Percentiles rank a stretch among this genome's conserved stretches.
Conservation (phyloP, 2,329 filamentous ascomycete species). For the Scedosporium boydii region DNA sequence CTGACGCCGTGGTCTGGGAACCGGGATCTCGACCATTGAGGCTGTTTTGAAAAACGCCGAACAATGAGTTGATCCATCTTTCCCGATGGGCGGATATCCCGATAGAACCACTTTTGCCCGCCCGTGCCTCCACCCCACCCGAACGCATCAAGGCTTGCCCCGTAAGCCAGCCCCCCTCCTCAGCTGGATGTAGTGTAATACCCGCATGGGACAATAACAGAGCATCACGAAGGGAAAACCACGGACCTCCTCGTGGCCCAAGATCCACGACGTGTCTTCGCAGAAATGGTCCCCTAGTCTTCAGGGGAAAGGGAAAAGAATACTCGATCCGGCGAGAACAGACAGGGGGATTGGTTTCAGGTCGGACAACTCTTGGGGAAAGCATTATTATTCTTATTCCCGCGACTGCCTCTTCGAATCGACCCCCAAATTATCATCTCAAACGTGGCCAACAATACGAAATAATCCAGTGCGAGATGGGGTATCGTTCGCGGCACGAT, state of each 20-base stretch:
- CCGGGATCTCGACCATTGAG: slow-evolving; percentile 1
- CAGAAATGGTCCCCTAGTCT: not conserved
- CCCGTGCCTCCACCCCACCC: not conserved
- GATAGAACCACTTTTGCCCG: not conserved
- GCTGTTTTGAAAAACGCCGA: slow-evolving; percentile 5
- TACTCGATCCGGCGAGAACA: not conserved
- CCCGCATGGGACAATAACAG: not conserved
- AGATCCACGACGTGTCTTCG: not conserved
- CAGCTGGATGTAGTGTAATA: not conserved
- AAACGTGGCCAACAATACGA: not conserved
- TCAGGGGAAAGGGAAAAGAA: not conserved
- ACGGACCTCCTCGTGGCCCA: not conserved
- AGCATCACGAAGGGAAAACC: not conserved
- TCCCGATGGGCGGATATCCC: not conserved
- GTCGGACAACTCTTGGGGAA: not conserved
- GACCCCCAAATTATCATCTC: not conserved
- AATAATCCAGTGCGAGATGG: not conserved
- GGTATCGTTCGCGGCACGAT: not conserved
- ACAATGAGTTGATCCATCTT: not conserved
- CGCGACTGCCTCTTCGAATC: not conserved
- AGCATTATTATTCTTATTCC: not conserved
- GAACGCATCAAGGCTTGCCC: not conserved
- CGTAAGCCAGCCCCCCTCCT: not conserved
- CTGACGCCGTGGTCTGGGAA: not conserved
- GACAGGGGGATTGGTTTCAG: not conserved